Conservation (phyloP, 192 early-diverging fungal species). For the Coemansia sp. region DNA sequence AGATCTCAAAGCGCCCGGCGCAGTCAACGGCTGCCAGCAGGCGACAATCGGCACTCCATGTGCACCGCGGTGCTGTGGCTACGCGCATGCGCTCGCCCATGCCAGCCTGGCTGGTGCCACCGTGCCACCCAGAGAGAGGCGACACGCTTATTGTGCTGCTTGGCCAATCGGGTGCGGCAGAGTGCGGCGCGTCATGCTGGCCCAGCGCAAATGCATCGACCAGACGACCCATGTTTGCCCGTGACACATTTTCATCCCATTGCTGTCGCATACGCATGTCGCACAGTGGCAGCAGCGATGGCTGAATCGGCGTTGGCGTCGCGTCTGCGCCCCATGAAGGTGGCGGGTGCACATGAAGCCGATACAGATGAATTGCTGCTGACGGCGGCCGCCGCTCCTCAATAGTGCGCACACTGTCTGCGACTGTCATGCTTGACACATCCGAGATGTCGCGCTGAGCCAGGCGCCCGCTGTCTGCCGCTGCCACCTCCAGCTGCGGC, state of each 20-base stretch:
- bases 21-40: conserved; percentile 43
- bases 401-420: conserved; percentile 28
- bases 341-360: conserved; percentile 45
- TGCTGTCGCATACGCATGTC: conserved; percentile 50
- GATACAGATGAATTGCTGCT: conserved; percentile 45
- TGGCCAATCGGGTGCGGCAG: conserved; percentile 6
- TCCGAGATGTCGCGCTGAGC: conserved; percentile 46
- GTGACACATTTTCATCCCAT: conserved; percentile 41
- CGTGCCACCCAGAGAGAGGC: conserved; percentile 49
- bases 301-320: conserved; percentile 26
- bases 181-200: conserved; percentile 1
- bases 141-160: conserved; percentile 39
- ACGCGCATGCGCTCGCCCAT: conserved; percentile 47
- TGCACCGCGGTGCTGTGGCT: conserved; percentile 43
- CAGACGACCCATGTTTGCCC: conserved; percentile 34
- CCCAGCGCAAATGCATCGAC: conserved; percentile 16
- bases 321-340: conserved; percentile 32
- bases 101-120: conserved; percentile 36
- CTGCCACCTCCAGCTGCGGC: conserved; percentile 43
- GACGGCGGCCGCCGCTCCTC: conserved; percentile 43
- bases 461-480: conserved; percentile 26
- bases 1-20: conserved; percentile 51
- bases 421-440: conserved; percentile 35
- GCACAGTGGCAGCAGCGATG: conserved; percentile 51
- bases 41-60: conserved; percentile 48